Evolutionary conservation across 2,329 filamentous ascomycete species (phyloP).

Genomic region (Fusarium heterosporum): DNA sequence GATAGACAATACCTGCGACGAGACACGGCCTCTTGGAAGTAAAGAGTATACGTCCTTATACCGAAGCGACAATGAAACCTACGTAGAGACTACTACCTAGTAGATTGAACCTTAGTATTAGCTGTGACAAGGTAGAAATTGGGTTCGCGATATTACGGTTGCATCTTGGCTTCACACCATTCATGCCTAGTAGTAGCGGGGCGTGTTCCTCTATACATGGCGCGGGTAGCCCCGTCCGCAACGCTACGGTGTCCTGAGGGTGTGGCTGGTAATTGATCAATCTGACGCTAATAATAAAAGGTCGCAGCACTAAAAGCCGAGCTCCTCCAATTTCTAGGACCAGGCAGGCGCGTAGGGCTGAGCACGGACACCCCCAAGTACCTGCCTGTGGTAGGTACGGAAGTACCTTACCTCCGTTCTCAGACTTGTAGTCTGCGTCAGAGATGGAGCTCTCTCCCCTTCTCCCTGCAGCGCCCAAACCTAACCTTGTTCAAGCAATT

Average conservation of each 20-base stretch:
- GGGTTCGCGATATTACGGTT: too few relatives aligned
- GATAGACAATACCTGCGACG: neutral
- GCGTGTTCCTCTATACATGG: conserved; percentile 39
- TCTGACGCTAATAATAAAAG: conserved; percentile 41
- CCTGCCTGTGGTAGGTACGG: too few relatives aligned
- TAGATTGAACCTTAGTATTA: too few relatives aligned
- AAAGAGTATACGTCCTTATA: neutral
- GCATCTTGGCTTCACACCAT: conserved; percentile 11
- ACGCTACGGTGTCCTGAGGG: conserved; percentile 31
- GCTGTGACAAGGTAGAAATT: too few relatives aligned
- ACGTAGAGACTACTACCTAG: too few relatives aligned
- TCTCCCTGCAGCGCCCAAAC: conserved; percentile 20
- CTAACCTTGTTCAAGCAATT: neutral
- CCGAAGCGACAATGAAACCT: neutral
- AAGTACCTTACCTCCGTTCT: conserved; percentile 27
- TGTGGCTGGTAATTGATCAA: conserved; percentile 44
- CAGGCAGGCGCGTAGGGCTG: conserved; percentile 46
- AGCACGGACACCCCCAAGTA: conserved; percentile 40
- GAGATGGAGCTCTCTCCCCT: conserved; percentile 25
- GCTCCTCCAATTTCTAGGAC: conserved; percentile 28
- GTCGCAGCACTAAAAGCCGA: conserved; percentile 37
- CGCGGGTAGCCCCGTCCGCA: conserved; percentile 41
- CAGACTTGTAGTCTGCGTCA: conserved; percentile 14
- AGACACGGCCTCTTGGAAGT: neutral
- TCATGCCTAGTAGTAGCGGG: conserved; percentile 23